phyloP scores from a whole-genome alignment of 768 basidiomycete genomes.

The Lentinula boryana region DNA sequence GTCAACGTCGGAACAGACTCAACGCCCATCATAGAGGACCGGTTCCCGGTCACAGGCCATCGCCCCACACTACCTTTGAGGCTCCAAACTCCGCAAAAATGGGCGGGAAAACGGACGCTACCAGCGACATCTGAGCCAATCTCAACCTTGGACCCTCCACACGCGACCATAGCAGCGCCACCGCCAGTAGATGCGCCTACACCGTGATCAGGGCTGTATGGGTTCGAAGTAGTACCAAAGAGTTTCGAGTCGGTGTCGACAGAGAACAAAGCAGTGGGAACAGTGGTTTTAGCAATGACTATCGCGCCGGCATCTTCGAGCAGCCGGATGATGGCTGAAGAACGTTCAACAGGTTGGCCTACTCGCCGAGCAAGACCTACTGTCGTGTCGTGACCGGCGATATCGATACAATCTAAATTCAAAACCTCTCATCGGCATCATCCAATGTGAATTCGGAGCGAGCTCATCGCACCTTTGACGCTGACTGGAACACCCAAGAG shows the following conservation, averaged over 20 bases:
- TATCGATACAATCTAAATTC: slow-evolving; percentile 32
- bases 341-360: slow-evolving; percentile 34
- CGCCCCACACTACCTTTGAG: slow-evolving; percentile 56
- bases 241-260: slow-evolving; percentile 56
- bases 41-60: slow-evolving; percentile 47
- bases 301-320: slow-evolving; percentile 60
- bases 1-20: slow-evolving; percentile 49
- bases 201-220: slow-evolving; percentile 45
- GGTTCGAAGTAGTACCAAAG: slow-evolving; percentile 59
- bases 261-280: slow-evolving; percentile 49
- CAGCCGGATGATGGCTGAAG: slow-evolving; percentile 50
- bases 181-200: slow-evolving; percentile 68
- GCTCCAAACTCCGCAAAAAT: slow-evolving; percentile 66
- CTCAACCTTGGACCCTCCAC: slow-evolving; percentile 60
- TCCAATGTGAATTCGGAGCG: slow-evolving; percentile 6
- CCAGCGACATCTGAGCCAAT: slow-evolving; percentile 74
- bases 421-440: neutral
- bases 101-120: slow-evolving; percentile 65
- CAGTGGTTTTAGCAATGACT: slow-evolving; percentile 57
- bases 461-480: slow-evolving; percentile 46
- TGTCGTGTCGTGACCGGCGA: slow-evolving; percentile 55
- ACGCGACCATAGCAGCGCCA: slow-evolving; percentile 60
- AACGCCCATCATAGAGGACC: slow-evolving; percentile 43
- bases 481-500: slow-evolving; percentile 66
- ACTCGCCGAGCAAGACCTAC: slow-evolving; percentile 54